Evolutionary conservation across 2,329 filamentous ascomycete species (phyloP).

Genomic region (Blastomyces silverae): DNA sequence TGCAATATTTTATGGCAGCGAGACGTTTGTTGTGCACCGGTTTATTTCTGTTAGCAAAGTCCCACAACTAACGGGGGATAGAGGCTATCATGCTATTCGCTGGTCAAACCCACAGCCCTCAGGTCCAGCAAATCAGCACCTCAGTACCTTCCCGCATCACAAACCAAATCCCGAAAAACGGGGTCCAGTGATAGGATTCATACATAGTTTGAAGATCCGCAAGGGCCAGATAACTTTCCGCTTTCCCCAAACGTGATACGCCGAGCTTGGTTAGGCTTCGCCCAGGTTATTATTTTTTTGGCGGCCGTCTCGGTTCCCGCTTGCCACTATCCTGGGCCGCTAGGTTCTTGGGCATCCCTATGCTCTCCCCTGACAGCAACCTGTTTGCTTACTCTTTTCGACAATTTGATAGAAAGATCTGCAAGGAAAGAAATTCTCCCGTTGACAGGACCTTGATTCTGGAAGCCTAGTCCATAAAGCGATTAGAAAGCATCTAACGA

Average conservation of each 20-base stretch:
- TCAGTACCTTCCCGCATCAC: background rate
- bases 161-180: background rate
- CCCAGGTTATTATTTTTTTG: background rate
- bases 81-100: background rate
- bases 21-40: background rate
- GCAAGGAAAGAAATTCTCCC: background rate
- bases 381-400: background rate
- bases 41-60: background rate
- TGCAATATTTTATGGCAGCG: background rate
- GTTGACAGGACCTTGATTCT: constrained; percentile 2
- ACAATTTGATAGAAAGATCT: background rate
- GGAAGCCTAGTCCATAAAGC: constrained; percentile 1
- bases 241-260: background rate
- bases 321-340: background rate
- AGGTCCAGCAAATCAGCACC: background rate
- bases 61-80: background rate
- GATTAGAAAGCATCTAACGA: background rate
- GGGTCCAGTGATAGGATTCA: background rate
- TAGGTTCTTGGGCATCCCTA: background rate
- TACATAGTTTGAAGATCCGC: background rate
- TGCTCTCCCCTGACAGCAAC: background rate
- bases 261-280: background rate
- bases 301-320: background rate
- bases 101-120: background rate
- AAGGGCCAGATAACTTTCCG: background rate